These are phyloP conservation scores for Rutstroemia sydowiana DNA, from an alignment of 2,329 filamentous ascomycete species.

Conservation along the genomic window DNA sequence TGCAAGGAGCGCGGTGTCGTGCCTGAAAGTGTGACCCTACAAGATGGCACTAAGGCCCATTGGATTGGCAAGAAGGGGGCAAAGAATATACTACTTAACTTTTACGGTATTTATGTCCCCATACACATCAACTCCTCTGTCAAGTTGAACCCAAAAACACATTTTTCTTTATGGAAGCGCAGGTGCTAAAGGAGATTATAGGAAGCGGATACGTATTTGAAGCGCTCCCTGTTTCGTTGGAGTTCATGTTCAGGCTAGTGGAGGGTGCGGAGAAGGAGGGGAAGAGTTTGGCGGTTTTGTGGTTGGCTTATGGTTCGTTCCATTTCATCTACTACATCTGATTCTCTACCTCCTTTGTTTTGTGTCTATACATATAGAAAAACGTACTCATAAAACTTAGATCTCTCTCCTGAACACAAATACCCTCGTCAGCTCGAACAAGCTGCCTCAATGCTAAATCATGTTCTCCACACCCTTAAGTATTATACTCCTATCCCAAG, in stretches of 20 bases:
- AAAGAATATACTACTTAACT: constrained; percentile 38
- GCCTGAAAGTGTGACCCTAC: constrained; percentile 21
- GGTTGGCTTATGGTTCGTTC: constrained; percentile 45
- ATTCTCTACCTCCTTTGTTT: not conserved
- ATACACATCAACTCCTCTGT: no score
- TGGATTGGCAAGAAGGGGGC: constrained; percentile 37
- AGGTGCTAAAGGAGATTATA: constrained; percentile 20
- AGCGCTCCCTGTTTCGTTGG: constrained; percentile 38
- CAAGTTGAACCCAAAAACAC: no score
- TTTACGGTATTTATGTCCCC: constrained; percentile 33
- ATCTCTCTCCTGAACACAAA: constrained; percentile 38
- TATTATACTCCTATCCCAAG: constrained; percentile 25
- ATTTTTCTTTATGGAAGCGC: not conserved
- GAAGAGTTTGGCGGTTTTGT: constrained; percentile 41
- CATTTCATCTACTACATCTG: not conserved
- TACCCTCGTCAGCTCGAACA: constrained; percentile 44
- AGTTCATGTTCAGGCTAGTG: constrained; percentile 29
- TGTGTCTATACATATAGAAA: not conserved
- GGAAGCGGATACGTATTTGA: constrained; percentile 50
- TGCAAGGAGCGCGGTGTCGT: constrained; percentile 20
- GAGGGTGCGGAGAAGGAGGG: constrained; percentile 31
- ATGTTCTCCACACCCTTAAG: constrained; percentile 32
- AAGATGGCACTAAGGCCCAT: constrained; percentile 36
- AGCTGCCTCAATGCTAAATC: constrained; percentile 36
- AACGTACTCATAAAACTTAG: constrained; percentile 3